These are phyloP conservation scores for Metschnikowia rubicola DNA, from an alignment of 805 yeast species.

Conservation along the genomic window DNA sequence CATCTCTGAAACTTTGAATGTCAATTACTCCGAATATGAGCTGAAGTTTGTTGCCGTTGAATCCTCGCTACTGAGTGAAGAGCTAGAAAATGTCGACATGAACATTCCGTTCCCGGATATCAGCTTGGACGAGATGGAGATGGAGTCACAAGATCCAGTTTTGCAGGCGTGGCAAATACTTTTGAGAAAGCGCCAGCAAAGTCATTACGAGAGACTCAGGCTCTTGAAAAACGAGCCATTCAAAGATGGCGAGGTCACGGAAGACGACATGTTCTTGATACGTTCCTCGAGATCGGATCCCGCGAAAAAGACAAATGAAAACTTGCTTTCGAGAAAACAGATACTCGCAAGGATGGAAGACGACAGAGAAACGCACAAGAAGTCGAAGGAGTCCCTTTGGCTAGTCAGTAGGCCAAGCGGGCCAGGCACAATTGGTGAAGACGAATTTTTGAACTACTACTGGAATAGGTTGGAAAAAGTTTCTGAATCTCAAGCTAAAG, in stretches of 20 bases:
- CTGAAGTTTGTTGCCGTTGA: slow-evolving; percentile 26
- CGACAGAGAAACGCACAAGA: slow-evolving; percentile 87
- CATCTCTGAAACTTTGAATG: slow-evolving; percentile 35
- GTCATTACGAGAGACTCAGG: slow-evolving; percentile 48
- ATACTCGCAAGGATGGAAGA: slow-evolving; percentile 81
- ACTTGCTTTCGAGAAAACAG: slow-evolving; percentile 43
- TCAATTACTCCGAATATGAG: slow-evolving; percentile 26
- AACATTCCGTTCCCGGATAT: slow-evolving; percentile 36
- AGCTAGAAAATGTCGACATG: slow-evolving; percentile 28
- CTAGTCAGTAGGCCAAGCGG: slow-evolving; percentile 50
- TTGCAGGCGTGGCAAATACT: slow-evolving; percentile 46
- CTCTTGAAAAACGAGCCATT: slow-evolving; percentile 32
- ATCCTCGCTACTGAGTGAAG: slow-evolving; percentile 34
- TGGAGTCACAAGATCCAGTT: slow-evolving; percentile 27
- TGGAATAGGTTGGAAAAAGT: slow-evolving; percentile 47
- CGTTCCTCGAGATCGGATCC: slow-evolving; percentile 26
- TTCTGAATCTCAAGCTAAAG: slow-evolving; percentile 42
- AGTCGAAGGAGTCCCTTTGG: slow-evolving; percentile 81
- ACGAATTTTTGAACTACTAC: slow-evolving; percentile 41
- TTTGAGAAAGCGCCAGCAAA: slow-evolving; percentile 44
- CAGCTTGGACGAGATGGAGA: slow-evolving; percentile 19
- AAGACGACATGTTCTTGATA: slow-evolving; percentile 20
- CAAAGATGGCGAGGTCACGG: slow-evolving; percentile 15
- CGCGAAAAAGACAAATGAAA: slow-evolving; percentile 20
- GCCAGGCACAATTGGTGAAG: slow-evolving; percentile 33